A percentile compares a stretch with the other conserved stretches of the same genome.
Evolutionary conservation across 495 filamentous ascomycete species (phyloP).

Genomic region (Penicillium canescens): DNA sequence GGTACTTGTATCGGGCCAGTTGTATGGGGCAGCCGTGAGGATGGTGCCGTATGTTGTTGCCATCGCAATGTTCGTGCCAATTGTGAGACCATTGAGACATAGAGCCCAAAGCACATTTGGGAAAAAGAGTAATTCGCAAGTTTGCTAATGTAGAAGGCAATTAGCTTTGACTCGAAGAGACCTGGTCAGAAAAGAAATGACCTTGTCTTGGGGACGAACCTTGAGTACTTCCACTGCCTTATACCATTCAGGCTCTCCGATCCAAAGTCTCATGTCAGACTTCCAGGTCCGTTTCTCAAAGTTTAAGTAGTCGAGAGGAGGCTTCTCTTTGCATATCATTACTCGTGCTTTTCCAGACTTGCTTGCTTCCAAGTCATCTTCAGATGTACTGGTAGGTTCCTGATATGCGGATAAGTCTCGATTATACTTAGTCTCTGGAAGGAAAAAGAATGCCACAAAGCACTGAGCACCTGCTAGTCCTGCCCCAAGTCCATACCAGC

Average conservation of each 20-base stretch:
- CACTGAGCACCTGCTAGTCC: constrained; percentile 31
- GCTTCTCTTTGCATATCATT: constrained; percentile 17
- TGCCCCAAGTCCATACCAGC: constrained; percentile 39
- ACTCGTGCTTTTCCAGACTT: constrained; percentile 1
- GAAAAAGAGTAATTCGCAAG: no score
- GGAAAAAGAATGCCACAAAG: constrained; percentile 64
- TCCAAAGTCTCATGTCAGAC: constrained; percentile 29
- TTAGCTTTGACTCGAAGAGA: no score
- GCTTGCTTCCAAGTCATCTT: background rate
- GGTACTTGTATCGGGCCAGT: no score
- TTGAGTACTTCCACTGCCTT: constrained; percentile 22
- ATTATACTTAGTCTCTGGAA: constrained; percentile 66
- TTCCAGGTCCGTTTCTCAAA: constrained; percentile 23
- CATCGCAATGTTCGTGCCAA: no score
- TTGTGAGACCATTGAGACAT: no score
- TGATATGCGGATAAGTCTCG: constrained; percentile 24
- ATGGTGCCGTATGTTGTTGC: no score
- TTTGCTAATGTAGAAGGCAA: no score
- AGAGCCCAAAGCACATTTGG: no score
- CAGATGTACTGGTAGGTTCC: constrained; percentile 4
- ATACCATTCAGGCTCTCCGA: constrained; percentile 27
- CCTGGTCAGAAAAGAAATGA: no score
- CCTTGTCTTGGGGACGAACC: constrained; percentile 8
- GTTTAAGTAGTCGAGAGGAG: constrained; percentile 24
- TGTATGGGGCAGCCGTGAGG: no score